phyloP scores from a whole-genome alignment of 2,329 filamentous ascomycete genomes.

The Xylogone sp. region DNA sequence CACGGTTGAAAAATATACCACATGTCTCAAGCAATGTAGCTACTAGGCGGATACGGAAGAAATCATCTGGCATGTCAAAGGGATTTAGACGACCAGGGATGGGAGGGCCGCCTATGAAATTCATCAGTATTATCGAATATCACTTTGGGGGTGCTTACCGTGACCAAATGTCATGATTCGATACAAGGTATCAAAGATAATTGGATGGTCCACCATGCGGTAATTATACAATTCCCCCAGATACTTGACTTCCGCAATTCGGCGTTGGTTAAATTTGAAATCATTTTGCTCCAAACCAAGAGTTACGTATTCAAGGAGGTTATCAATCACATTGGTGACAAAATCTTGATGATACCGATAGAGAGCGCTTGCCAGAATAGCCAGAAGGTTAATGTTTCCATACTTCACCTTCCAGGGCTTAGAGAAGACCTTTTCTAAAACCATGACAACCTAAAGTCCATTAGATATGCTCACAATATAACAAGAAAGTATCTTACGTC shows the following conservation, averaged over 20 bases:
- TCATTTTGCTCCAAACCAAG: slow-evolving; percentile 93
- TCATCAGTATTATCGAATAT: slow-evolving; percentile 20
- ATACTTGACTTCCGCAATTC: slow-evolving; percentile 94
- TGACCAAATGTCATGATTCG: slow-evolving; percentile 92
- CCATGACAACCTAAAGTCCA: slow-evolving; percentile 26
- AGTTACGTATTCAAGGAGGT: slow-evolving; percentile 81
- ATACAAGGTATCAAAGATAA: slow-evolving; percentile 94
- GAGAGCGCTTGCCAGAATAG: slow-evolving; percentile 82
- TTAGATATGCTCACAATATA: slow-evolving; percentile 3
- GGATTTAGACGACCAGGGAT: slow-evolving; percentile 71
- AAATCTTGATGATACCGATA: slow-evolving; percentile 92
- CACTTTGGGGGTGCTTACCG: slow-evolving; percentile 37
- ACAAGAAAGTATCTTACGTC: slow-evolving; percentile 50
- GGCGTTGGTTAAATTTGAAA: slow-evolving; percentile 94
- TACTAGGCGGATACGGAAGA: slow-evolving; percentile 88
- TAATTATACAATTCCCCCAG: slow-evolving; percentile 97
- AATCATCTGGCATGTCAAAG: slow-evolving; percentile 88
- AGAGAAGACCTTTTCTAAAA: slow-evolving; percentile 78
- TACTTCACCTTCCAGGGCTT: slow-evolving; percentile 98
- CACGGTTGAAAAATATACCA: slow-evolving; percentile 92
- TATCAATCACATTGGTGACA: slow-evolving; percentile 86
- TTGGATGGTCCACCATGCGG: slow-evolving; percentile 89
- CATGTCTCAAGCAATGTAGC: slow-evolving; percentile 91
- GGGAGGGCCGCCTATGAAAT: slow-evolving; percentile 65
- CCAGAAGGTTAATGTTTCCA: slow-evolving; percentile 90